These are phyloP conservation scores for Hansfordia pulvinata DNA, from an alignment of 2,329 filamentous ascomycete genomes.

Conservation along the genomic window DNA sequence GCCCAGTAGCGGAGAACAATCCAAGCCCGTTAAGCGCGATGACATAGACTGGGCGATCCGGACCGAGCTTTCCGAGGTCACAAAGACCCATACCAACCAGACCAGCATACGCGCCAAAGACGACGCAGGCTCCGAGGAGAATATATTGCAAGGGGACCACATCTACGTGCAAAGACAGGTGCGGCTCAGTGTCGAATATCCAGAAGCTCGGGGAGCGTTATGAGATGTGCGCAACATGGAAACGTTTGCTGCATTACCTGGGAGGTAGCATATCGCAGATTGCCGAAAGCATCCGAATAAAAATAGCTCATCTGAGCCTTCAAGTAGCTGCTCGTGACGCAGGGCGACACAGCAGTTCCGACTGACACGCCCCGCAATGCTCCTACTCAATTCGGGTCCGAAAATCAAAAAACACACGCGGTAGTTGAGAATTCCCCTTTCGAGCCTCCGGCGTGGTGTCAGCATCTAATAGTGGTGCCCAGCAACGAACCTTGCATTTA, in stretches of 20 bases:
- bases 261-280: not conserved
- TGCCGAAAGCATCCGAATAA: too few species aligned
- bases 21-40: slow-evolving; percentile 4
- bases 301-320: too few species aligned
- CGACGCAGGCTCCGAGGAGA: slow-evolving; percentile 7
- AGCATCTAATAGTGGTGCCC: too few species aligned
- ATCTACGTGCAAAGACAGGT: slow-evolving; percentile 15
- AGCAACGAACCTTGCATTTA: too few species aligned
- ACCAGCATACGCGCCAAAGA: slow-evolving; percentile 8
- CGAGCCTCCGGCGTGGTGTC: too few species aligned
- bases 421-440: too few species aligned
- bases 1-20: slow-evolving; percentile 3
- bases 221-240: too few species aligned
- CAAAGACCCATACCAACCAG: slow-evolving; percentile 6
- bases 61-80: slow-evolving; percentile 8
- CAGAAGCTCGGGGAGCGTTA: slow-evolving; percentile 4
- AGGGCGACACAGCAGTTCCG: too few species aligned
- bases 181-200: slow-evolving; percentile 15
- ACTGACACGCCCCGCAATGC: too few species aligned
- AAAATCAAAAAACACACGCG: too few species aligned
- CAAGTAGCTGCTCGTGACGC: too few species aligned
- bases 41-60: slow-evolving; percentile 6
- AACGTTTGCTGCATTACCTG: slow-evolving; percentile 1
- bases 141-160: slow-evolving; percentile 7
- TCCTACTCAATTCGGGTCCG: too few species aligned